Evolutionary conservation across 2,329 filamentous ascomycete species (phyloP), one percentile per base, ranked within the genome.

Genomic region (Atkinsonella texensis): DNA sequence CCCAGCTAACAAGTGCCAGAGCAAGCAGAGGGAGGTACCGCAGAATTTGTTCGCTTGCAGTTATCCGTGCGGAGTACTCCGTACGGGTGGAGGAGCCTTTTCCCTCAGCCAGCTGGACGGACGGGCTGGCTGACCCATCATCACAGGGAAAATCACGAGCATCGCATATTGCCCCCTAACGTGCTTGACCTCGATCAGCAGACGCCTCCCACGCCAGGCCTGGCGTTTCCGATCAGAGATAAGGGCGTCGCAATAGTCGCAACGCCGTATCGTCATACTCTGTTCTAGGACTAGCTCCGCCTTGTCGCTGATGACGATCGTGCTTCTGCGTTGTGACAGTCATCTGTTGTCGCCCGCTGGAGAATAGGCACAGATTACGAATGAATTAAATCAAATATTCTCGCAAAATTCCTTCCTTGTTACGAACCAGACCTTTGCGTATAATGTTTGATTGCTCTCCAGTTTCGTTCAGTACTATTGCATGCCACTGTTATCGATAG

Each of bases 401-500:
- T 28, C 1, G 28, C 28, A 28, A 28, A 8, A 28, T 28, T 28
- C 28, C 28, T 6, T 28, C 7, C 7, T 1, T 28, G 28, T 28
- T 28, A 28, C 28, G 7, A 28, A 5, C 28, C 28, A 28, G 20
- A 28, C 7, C 28, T 28, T 28, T 28, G 28, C 28, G 1, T 28
- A 8, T 28, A 28, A 28, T 28, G n/a, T n/a, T n/a, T 23, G 20
- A 5, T 23, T 23, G 20, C 20, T 23, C 5, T 23, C 20, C 20
- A 23, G 20, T 23, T 23, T 23, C 20, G 20, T 23, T n/a, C n/a
- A 23, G 5, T 8, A 35, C 3, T 10, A 7, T 35, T 46, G 44
- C 28, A 46, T 47, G 45, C 38, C 45, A 47, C 35, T 32, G 38
- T 48, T 48, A 48, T 48, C 46, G 46, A 48, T 48, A 48, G n/a